Base-by-base conservation (phyloP, 768 basidiomycete genomes). In the Multifurca ochricompacta region DNA sequence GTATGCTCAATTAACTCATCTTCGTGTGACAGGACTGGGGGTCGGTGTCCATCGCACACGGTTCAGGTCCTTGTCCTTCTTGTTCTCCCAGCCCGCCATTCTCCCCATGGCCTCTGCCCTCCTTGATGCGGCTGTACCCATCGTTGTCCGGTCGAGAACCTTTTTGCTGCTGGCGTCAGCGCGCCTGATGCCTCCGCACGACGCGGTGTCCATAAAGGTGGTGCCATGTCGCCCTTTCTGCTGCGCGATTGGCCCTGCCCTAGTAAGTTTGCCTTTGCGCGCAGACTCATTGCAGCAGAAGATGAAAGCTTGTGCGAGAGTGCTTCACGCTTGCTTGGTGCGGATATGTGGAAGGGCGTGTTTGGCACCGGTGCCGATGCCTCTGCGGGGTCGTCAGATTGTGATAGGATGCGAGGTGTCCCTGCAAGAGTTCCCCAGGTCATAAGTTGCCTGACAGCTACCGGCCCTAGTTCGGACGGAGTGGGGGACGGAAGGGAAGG, bases 351-450 rank as follows among this genome's bases (percentile, higher is more conserved):
- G 70, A 97, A 99, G 3, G 87, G 82, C 9, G 83, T 83, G 44
- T 69, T 75, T 5, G 78, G 74, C 14, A 73, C 68, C 7, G 69
- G 70, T 44, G 71, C 59, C 8, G 64, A 60, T 8, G 59, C 52
- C 51, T 77, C 76, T 2, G 70, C 66, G 4, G 76, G 71, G 60
- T 86, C 79, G 32, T 82, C 77, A 9, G 76, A 70, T 62, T 78
- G 73, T 10, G 82, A 81, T 59, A 98, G 78, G 4, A 96, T 77
- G 49, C 95, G 84, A 3, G 96, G 96, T 8, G 96, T 98, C 14
- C 89, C 85, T 59, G 85, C 82, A 21, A 98, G 75, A 11, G 91
- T 93, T 2, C 96, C 96, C 92, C 91, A 94, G 11, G 96, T 99
- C 87, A 98, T 92, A 14, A 99, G 79, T 61, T 97, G 85, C 64